These are phyloP conservation scores for Carex pumila DNA, from an alignment of 176 grass and related monocot genomes.

Conservation along the genomic window DNA sequence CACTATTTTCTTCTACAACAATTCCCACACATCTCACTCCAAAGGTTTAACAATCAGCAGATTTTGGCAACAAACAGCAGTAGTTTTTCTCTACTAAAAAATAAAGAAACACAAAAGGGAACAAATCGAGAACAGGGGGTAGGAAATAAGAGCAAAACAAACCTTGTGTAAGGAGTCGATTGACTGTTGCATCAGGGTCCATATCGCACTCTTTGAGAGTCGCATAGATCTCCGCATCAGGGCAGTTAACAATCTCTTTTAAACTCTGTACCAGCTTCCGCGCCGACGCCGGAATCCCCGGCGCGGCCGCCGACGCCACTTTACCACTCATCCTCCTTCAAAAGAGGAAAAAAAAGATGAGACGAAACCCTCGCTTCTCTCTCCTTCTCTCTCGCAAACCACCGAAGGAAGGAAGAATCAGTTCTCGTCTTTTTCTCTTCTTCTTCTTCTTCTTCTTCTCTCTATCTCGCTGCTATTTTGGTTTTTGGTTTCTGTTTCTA, in stretches of 20 bases:
- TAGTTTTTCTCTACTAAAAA: background rate
- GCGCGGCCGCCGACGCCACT: conserved; percentile 32
- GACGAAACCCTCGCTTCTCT: conserved; percentile 1
- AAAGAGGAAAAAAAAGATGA: conserved; percentile 11
- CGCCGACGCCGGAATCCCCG: conserved; percentile 47
- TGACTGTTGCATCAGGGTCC: conserved; percentile 91
- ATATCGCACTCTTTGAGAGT: conserved; percentile 93
- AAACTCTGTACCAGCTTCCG: conserved; percentile 87
- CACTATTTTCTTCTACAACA: background rate
- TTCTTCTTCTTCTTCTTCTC: background rate
- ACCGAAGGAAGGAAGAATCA: background rate
- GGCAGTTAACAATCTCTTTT: conserved; percentile 98
- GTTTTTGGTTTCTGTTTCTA: conserved; percentile 2
- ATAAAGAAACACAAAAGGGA: background rate
- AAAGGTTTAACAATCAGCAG: background rate
- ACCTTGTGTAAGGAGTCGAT: conserved; percentile 95
- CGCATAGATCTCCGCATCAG: conserved; percentile 91
- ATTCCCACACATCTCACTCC: background rate
- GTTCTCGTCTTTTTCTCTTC: background rate
- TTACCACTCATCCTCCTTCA: conserved; percentile 14
- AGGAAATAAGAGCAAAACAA: background rate
- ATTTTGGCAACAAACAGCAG: background rate
- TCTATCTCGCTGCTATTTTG: background rate
- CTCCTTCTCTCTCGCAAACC: background rate
- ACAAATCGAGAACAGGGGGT: background rate